Evolutionary conservation across 2,329 filamentous ascomycete genomes (phyloP).

Genomic region (Kalaharituber pfeilii): DNA sequence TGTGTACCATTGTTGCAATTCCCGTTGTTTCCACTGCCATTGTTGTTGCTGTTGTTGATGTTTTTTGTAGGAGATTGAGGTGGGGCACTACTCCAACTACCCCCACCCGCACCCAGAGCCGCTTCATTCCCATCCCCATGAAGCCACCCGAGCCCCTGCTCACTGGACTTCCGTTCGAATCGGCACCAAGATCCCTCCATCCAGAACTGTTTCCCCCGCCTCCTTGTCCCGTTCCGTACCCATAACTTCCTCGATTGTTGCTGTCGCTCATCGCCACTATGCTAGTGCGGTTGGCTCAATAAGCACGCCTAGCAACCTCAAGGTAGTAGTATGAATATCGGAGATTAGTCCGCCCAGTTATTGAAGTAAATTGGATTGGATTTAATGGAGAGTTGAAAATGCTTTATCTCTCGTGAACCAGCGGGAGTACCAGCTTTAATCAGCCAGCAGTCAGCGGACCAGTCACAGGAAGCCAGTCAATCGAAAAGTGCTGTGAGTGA

Average conservation of each 20-base stretch:
- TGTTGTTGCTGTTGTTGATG: not conserved
- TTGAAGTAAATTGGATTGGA: not conserved
- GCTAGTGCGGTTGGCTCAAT: not conserved
- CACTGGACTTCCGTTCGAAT: not conserved
- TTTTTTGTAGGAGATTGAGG: not conserved
- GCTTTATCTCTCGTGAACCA: not conserved
- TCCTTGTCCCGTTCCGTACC: not conserved
- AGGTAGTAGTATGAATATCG: not conserved
- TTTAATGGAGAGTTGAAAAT: not conserved
- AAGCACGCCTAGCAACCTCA: not conserved
- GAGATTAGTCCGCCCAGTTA: not conserved
- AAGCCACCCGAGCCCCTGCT: not conserved
- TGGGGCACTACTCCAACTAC: not conserved
- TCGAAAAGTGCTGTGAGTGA: too few relatives aligned
- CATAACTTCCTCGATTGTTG: not conserved
- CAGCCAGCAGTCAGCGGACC: too few relatives aligned
- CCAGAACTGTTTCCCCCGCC: not conserved
- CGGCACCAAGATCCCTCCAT: not conserved
- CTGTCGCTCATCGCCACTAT: not conserved
- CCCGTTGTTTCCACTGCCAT: not conserved
- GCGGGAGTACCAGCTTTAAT: too few relatives aligned
- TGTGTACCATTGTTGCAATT: not conserved
- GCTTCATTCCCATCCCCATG: not conserved
- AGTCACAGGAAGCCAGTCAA: too few relatives aligned
- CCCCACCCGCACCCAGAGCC: too few relatives aligned